phyloP scores from a whole-genome alignment of 2,329 filamentous ascomycete genomes.

The Ophiosphaerella herpotricha region DNA sequence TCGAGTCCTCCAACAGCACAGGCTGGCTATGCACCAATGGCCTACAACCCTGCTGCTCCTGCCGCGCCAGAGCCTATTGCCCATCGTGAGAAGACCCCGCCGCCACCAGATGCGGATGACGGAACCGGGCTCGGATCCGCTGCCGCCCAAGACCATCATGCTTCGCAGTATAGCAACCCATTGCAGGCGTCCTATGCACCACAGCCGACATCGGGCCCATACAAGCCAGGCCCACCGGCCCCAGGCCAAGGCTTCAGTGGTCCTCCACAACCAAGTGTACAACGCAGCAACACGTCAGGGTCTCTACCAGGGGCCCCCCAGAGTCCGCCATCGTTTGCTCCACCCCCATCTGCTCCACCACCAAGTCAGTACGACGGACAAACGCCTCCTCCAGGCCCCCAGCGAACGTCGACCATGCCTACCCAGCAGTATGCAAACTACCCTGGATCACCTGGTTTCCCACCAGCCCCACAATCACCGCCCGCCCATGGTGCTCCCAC shows the following conservation, averaged over 20 bases:
- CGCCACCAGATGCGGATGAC: constrained; percentile 67
- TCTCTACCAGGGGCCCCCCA: constrained; percentile 44
- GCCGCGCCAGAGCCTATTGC: constrained; percentile 72
- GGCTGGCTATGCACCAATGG: constrained; percentile 65
- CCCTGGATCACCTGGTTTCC: constrained; percentile 36
- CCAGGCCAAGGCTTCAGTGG: constrained; percentile 41
- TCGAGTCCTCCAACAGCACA: constrained; percentile 39
- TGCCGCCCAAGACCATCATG: constrained; percentile 46
- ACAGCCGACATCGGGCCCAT: constrained; percentile 42
- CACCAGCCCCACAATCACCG: constrained; percentile 35
- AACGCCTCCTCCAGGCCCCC: constrained; percentile 29
- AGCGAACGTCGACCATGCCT: constrained; percentile 39
- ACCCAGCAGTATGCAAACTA: constrained; percentile 47
- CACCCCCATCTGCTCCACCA: constrained; percentile 41
- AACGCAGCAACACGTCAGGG: constrained; percentile 40
- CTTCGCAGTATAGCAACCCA: constrained; percentile 36
- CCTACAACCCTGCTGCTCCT: constrained; percentile 80
- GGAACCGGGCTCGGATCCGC: constrained; percentile 51
- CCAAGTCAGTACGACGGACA: constrained; percentile 26
- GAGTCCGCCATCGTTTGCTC: constrained; percentile 46
- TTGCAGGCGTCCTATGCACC: constrained; percentile 41
- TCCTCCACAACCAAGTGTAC: constrained; percentile 33
- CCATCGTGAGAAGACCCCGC: constrained; percentile 79
- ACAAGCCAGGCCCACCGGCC: constrained; percentile 50
- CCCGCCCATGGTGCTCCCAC: constrained; percentile 40